A percentile compares a stretch with the other conserved stretches of the same genome.
Conservation (phyloP, 352 stramenopile genomes). For the Phytophthora lateralis region DNA sequence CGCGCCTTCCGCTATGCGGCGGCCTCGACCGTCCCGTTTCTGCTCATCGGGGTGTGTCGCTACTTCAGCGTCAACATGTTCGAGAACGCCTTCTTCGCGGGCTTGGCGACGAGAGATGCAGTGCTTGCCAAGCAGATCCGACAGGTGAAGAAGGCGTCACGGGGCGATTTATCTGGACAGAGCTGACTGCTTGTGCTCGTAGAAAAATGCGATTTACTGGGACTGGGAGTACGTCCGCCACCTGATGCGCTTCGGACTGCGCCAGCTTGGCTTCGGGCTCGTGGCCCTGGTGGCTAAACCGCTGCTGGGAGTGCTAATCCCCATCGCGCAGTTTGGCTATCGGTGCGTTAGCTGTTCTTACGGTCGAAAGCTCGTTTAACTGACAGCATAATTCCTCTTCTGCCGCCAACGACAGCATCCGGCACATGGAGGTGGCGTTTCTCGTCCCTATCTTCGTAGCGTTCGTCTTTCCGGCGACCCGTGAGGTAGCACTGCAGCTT, state of each 20-base stretch:
- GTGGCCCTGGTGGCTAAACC: slow-evolving; percentile 55
- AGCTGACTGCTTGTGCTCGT: neutral
- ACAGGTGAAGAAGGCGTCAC: slow-evolving; percentile 28
- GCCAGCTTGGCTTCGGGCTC: slow-evolving; percentile 59
- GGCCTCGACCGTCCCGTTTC: slow-evolving; percentile 58
- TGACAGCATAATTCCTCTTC: neutral
- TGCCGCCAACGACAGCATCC: slow-evolving; percentile 40
- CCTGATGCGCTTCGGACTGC: slow-evolving; percentile 46
- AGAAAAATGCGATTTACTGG: slow-evolving; percentile 72
- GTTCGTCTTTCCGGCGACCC: slow-evolving; percentile 54
- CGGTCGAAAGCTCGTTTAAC: too few relatives aligned
- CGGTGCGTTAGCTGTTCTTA: slow-evolving; percentile 33
- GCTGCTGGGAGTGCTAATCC: slow-evolving; percentile 54
- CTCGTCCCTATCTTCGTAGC: slow-evolving; percentile 61
- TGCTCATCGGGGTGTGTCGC: slow-evolving; percentile 58
- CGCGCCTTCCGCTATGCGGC: slow-evolving; percentile 58
- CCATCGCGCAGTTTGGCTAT: slow-evolving; percentile 64
- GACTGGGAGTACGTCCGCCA: slow-evolving; percentile 76
- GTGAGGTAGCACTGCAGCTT: slow-evolving; percentile 45
- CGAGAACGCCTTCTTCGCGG: slow-evolving; percentile 77
- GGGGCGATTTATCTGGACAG: too few relatives aligned
- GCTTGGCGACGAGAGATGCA: slow-evolving; percentile 47
- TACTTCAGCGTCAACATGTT: slow-evolving; percentile 68
- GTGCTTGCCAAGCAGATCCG: slow-evolving; percentile 46
- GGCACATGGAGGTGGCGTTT: slow-evolving; percentile 70